These are phyloP conservation scores for Agrostemma githago DNA, from an alignment of 148 eudicot genomes.

Conservation along the genomic window DNA sequence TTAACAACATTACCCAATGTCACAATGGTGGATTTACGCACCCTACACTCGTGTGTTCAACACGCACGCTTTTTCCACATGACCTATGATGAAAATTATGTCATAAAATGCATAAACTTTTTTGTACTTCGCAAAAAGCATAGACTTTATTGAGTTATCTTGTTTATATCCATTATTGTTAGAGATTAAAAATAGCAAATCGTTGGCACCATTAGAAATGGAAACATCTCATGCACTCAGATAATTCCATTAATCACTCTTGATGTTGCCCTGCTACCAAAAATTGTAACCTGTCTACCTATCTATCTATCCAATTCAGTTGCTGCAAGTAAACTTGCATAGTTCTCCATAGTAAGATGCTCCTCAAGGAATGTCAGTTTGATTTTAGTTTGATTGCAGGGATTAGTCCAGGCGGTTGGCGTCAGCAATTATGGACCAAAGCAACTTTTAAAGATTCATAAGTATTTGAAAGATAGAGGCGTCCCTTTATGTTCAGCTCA, in stretches of 20 bases:
- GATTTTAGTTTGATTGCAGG: constrained; percentile 49
- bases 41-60: too few species aligned
- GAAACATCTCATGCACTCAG: background rate
- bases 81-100: too few species aligned
- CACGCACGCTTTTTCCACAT: too few species aligned
- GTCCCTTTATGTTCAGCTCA: constrained; percentile 91
- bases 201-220: too few species aligned
- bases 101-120: too few species aligned
- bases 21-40: too few species aligned
- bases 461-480: constrained; percentile 71
- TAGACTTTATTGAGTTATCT: background rate
- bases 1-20: too few species aligned
- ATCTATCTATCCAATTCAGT: background rate
- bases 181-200: too few species aligned
- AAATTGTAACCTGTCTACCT: background rate
- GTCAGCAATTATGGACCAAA: constrained; percentile 97
- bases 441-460: constrained; percentile 75
- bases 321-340: background rate
- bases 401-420: constrained; percentile 87
- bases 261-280: too few species aligned
- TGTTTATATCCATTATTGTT: too few species aligned
- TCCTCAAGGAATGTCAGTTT: background rate
- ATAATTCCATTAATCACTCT: too few species aligned
- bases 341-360: constrained; percentile 1
- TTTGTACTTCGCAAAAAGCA: background rate